Evolutionary conservation across 2,329 filamentous ascomycete genomes (phyloP), one percentile per base, ranked within the genome.

Genomic region (Penicillium sp.): DNA sequence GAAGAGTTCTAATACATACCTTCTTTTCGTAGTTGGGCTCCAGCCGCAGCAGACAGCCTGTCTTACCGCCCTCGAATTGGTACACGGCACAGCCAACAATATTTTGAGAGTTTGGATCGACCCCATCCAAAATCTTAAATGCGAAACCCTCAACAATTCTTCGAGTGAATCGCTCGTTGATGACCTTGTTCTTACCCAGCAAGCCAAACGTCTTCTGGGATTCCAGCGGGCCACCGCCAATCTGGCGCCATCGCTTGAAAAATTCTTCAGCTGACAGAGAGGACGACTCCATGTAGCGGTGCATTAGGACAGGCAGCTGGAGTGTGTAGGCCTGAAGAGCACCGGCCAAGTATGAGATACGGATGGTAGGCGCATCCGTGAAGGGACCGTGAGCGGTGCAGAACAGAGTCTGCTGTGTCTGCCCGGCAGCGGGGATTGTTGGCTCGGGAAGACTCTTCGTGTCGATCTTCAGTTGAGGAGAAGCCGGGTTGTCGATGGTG

Each of bases 231-330:
- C 85, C 85, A 5, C 89, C 91, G 12, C 94, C 94, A 66, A 99
- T 97, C 76, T 99, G 94, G 80, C 96, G 95, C 94, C 94, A 99
- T 49, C 95, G 83, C 80, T 95, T 97, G 84, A 99, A 99, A 76
- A 97, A 99, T 70, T 99, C 94, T 50, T 99, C 94, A 0, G 88
- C 86, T 7, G 84, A 84, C 37, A 99, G 80, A 54, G 94, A 88
- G 0, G 94, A 92, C 0, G 90, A 85, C 60, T 97, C 92, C 91
- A 97, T 97, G 70, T 96, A 99, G 72, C 97, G 96, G 75, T 97
- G 93, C 51, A 93, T 84, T 0, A 90, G 80, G 4, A 99, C 84
- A 0, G 94, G 94, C 5, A 99, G 81, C 73, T 95, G 93, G 38
- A 99, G 79, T 0, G 94, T 99, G 37, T 97, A 80, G 1, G 91